Evolutionary conservation across 352 stramenopile species (phyloP).

Genomic region (Globisporangium abappressorium): DNA sequence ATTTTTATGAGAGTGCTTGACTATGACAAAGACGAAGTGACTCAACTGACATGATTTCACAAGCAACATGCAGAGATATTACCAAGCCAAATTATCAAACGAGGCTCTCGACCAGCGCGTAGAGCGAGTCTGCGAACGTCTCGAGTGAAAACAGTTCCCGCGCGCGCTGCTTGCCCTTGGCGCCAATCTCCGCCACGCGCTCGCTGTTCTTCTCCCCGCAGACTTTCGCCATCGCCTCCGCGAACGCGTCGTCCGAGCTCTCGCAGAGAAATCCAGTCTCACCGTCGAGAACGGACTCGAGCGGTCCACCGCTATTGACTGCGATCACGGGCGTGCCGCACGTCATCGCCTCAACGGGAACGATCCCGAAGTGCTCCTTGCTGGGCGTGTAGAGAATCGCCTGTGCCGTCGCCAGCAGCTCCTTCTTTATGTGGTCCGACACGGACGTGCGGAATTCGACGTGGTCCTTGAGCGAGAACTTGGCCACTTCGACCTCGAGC

Average conservation of each 20-base stretch:
- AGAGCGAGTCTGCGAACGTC: conserved; percentile 67
- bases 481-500: conserved; percentile 73
- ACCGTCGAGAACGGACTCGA: conserved; percentile 94
- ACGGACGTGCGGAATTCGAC: conserved; percentile 90
- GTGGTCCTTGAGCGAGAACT: conserved; percentile 46
- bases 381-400: conserved; percentile 96
- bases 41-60: background rate
- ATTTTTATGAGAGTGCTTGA: background rate
- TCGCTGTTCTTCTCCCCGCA: conserved; percentile 31
- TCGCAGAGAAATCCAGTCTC: conserved; percentile 84
- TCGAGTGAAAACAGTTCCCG: conserved; percentile 67
- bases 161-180: conserved; percentile 46
- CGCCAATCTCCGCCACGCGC: conserved; percentile 43
- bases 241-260: conserved; percentile 55
- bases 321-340: conserved; percentile 93
- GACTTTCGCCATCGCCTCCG: conserved; percentile 55
- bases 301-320: conserved; percentile 92
- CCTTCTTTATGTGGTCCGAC: conserved; percentile 82
- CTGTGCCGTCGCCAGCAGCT: conserved; percentile 79
- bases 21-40: background rate
- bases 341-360: conserved; percentile 98
- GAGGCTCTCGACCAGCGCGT: conserved; percentile 40
- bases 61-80: background rate
- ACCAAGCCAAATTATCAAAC: conserved; percentile 11
- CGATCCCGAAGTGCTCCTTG: conserved; percentile 99